phyloP scores from a whole-genome alignment of 345 rosid genomes.

The Lagerstroemia speciosa region DNA sequence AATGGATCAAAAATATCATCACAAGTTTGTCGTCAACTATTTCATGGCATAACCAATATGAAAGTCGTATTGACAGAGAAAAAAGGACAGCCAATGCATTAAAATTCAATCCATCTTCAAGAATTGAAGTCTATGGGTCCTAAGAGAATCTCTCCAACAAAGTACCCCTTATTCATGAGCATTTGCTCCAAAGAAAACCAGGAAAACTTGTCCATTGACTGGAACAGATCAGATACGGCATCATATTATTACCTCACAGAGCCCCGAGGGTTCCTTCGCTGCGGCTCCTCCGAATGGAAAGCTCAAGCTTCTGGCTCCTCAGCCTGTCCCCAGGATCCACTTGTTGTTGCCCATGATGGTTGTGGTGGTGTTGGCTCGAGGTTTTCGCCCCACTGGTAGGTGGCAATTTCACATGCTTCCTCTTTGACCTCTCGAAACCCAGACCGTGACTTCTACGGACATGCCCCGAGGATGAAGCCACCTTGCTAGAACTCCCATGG shows the following conservation, averaged over 20 bases:
- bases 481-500: slow-evolving; percentile 36
- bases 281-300: slow-evolving; percentile 52
- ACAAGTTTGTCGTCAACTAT: no score
- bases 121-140: background rate
- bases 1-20: no score
- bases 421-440: slow-evolving; percentile 34
- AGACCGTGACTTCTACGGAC: slow-evolving; percentile 31
- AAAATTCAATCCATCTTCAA: background rate
- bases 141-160: background rate
- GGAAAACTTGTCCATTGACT: background rate
- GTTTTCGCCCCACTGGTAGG: slow-evolving; percentile 30
- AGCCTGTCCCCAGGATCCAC: slow-evolving; percentile 40
- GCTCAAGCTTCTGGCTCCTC: slow-evolving; percentile 35
- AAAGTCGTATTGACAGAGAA: no score
- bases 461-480: slow-evolving; percentile 35
- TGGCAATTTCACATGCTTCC: slow-evolving; percentile 36
- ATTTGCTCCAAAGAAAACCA: background rate
- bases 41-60: no score
- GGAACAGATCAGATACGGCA: background rate
- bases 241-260: slow-evolving; percentile 14
- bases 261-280: slow-evolving; percentile 67
- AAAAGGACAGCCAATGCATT: background rate
- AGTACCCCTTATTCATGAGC: background rate
- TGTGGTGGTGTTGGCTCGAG: slow-evolving; percentile 15
- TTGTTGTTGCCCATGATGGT: slow-evolving; percentile 24